phyloP scores from a whole-genome alignment of 2,329 filamentous ascomycete genomes.

The Xylaria polymorpha region DNA sequence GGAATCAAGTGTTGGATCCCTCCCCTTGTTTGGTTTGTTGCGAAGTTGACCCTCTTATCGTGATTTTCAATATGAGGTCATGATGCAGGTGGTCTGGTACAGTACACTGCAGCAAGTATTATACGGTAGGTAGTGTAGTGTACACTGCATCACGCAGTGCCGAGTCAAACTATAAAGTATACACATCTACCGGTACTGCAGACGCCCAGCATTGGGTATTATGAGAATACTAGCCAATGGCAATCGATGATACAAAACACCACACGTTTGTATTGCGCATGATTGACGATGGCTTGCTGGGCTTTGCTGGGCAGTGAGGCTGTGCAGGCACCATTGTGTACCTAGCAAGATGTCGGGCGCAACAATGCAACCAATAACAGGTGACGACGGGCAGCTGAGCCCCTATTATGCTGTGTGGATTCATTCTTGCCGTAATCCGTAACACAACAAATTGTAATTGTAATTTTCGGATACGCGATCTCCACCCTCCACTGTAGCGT shows the following conservation, averaged over 20 bases:
- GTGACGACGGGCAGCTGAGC: not conserved
- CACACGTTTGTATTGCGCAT: not conserved
- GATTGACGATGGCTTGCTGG: slow-evolving; percentile 8
- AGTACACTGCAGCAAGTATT: not conserved
- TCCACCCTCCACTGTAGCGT: slow-evolving; percentile 2
- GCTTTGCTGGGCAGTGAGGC: slow-evolving; percentile 33
- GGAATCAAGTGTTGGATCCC: no score
- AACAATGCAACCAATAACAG: slow-evolving; percentile 25
- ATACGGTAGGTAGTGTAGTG: not conserved
- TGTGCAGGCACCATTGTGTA: slow-evolving; percentile 27
- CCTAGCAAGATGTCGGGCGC: slow-evolving; percentile 6
- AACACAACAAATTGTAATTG: slow-evolving; percentile 26
- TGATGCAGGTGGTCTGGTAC: slow-evolving; percentile 1
- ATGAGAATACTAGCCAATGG: not conserved
- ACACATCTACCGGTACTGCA: not conserved
- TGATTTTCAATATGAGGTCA: slow-evolving; percentile 10
- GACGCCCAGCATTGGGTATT: not conserved
- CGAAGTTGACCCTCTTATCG: not conserved
- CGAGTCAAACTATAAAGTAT: not conserved
- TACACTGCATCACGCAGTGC: not conserved
- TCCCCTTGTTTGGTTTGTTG: not conserved
- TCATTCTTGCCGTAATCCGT: slow-evolving; percentile 16
- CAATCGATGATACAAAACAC: not conserved
- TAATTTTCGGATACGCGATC: slow-evolving; percentile 20
- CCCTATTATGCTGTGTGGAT: slow-evolving; percentile 25